These are phyloP conservation scores for Serendipita sp. DNA, from an alignment of 768 basidiomycete genomes.

Conservation along the genomic window DNA sequence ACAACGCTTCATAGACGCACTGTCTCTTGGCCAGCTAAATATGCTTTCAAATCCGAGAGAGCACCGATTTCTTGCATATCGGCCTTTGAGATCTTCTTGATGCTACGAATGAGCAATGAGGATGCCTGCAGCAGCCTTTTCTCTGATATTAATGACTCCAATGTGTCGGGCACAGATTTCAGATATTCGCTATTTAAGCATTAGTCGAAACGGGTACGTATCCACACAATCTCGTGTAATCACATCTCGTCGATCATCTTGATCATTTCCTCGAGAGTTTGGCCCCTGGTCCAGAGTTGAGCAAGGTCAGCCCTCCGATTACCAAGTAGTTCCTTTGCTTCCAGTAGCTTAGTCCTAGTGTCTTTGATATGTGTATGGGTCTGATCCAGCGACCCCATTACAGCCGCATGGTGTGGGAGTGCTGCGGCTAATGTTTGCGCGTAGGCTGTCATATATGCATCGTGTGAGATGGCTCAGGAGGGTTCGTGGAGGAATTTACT, in stretches of 20 bases:
- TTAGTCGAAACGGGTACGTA: constrained; percentile 11
- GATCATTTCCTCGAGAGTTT: constrained; percentile 91
- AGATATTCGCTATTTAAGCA: constrained; percentile 54
- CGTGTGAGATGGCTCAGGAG: constrained; percentile 7
- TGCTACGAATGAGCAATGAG: constrained; percentile 65
- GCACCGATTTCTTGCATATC: constrained; percentile 97
- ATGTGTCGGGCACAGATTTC: constrained; percentile 75
- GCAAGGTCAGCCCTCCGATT: constrained; percentile 77
- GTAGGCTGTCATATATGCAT: constrained; percentile 38
- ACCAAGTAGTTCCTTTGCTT: constrained; percentile 64
- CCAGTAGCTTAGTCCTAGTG: constrained; percentile 53
- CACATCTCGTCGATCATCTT: constrained; percentile 89
- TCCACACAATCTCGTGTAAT: constrained; percentile 16
- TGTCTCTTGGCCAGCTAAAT: constrained; percentile 72
- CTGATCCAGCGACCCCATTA: constrained; percentile 52
- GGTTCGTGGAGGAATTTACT: constrained; percentile 32
- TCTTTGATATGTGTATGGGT: constrained; percentile 62
- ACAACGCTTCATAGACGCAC: constrained; percentile 28
- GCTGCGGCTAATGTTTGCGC: constrained; percentile 93
- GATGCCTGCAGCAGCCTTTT: constrained; percentile 85
- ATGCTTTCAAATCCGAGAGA: constrained; percentile 69
- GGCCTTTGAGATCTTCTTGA: constrained; percentile 79
- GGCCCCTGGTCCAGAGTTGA: constrained; percentile 76
- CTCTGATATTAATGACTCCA: constrained; percentile 92
- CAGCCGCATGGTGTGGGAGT: constrained; percentile 72